Conservation (phyloP, 345 rosid species). For the Passiflora organensis region DNA sequence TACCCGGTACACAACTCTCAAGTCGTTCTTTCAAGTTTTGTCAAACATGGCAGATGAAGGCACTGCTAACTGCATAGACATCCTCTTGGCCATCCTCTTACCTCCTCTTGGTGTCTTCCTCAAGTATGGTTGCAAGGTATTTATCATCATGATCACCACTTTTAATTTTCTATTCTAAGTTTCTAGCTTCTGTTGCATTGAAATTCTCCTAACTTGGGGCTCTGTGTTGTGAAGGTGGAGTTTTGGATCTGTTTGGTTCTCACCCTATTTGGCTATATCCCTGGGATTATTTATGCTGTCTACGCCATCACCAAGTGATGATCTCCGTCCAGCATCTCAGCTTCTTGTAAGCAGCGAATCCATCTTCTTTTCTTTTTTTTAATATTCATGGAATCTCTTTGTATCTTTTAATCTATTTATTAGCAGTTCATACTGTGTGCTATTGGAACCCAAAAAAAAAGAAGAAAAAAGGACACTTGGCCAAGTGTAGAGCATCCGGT, state of each 20-base stretch:
- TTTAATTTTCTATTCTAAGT: neutral
- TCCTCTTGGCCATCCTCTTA: conserved; percentile 68
- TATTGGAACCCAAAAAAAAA: too few species aligned
- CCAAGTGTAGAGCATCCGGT: too few species aligned
- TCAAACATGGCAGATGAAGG: conserved; percentile 39
- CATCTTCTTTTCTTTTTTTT: too few species aligned
- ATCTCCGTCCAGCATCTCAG: neutral
- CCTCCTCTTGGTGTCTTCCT: conserved; percentile 95
- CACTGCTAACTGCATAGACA: conserved; percentile 57
- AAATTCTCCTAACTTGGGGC: too few species aligned
- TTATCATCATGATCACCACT: neutral
- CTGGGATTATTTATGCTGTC: conserved; percentile 77
- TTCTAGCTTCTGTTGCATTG: too few species aligned
- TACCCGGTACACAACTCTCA: too few species aligned
- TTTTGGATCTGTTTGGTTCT: conserved; percentile 86
- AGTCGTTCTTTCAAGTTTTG: too few species aligned
- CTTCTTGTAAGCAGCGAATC: too few species aligned
- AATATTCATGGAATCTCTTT: too few species aligned
- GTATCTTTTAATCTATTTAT: too few species aligned
- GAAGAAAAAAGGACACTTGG: too few species aligned
- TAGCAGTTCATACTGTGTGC: too few species aligned
- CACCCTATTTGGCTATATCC: conserved; percentile 62
- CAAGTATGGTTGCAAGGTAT: conserved; percentile 71
- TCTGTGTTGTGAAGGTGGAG: conserved; percentile 44
- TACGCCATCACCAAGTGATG: conserved; percentile 56